A percentile compares a stretch with the other conserved stretches of the same genome.
Evolutionary conservation across 306 rosid genomes (phyloP).

Genomic region (Vigna mungo): DNA sequence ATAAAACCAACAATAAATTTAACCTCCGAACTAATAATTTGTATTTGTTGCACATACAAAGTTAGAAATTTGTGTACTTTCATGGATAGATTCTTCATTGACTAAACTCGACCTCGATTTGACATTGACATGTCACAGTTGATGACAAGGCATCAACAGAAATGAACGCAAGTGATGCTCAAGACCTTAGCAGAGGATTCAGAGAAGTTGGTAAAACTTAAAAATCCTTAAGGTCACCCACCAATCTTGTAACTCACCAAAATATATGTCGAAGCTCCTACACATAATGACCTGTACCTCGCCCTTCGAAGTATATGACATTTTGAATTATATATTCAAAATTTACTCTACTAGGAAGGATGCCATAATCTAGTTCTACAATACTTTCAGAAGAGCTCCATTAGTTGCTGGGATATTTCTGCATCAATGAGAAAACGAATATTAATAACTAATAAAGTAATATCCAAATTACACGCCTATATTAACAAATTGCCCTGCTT

Average conservation of each 20-base stretch:
- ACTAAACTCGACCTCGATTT: slow-evolving; percentile 3
- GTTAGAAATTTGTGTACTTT: background rate
- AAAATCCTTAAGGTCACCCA: slow-evolving; percentile 25
- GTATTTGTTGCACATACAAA: slow-evolving; percentile 4
- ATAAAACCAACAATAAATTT: background rate
- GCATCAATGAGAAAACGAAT: slow-evolving; percentile 52
- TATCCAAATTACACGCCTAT: background rate
- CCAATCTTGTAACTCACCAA: slow-evolving; percentile 26
- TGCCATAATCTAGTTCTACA: slow-evolving; percentile 29
- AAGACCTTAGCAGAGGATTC: slow-evolving; percentile 11
- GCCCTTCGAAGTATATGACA: slow-evolving; percentile 28
- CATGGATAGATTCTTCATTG: background rate
- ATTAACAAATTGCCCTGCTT: background rate
- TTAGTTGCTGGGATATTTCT: slow-evolving; percentile 91
- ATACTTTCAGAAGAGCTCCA: slow-evolving; percentile 79
- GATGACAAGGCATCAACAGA: slow-evolving; percentile 1
- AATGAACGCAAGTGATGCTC: slow-evolving; percentile 28
- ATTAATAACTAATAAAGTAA: slow-evolving; percentile 21
- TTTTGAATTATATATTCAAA: slow-evolving; percentile 17
- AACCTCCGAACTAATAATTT: background rate
- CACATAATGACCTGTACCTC: slow-evolving; percentile 16
- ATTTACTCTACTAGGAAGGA: slow-evolving; percentile 39
- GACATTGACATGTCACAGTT: slow-evolving; percentile 1
- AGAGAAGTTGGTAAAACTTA: slow-evolving; percentile 12
- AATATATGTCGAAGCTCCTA: slow-evolving; percentile 31